Base-by-base conservation (phyloP, 306 rosid species). In the Ormosia emarginata region DNA sequence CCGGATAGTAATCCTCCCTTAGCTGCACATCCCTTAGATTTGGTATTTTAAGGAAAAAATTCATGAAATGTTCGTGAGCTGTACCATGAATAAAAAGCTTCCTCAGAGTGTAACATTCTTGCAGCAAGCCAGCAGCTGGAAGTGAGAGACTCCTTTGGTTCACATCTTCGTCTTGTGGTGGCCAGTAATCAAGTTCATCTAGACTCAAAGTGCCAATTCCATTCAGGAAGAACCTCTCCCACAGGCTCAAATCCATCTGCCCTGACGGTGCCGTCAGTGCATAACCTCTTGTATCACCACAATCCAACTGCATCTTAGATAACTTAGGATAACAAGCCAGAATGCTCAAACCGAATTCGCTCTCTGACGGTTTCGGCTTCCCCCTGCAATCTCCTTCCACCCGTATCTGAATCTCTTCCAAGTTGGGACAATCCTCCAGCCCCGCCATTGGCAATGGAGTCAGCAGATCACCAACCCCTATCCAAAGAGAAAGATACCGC, bases 361-460 rank as follows among this genome's bases (percentile, higher is more conserved):
- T 81, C 75, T 79, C 83, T 0, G 81, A 9, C 6, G 90, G 93
- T 55, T 59, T 89, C 29, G 85, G 83, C 57, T 85, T 83, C 8
- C 87, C 88, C 75, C 94, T 66, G 88, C 94, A 91, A 78, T 91
- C 94, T 63, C 97, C 97, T 77, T 93, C 94, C 0, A 93, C 89
- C 71, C 64, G 77, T 63, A 89, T 89, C n/a, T 62, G 68, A 71
- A 92, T 88, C 86, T 91, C 94, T 74, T 92, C 87, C 63, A 93
- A 49, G 78, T 76, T 83, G 24, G 94, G 97, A 67, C 94, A 93
- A 8, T 87, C 84, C 30, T 88, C 89, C 8, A 92, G 82, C 62
- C 97, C 94, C 3, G 50, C 90, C 76, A 57, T 75, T 46, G 86
- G 85, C 87, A 92, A 71, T 14, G 87, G 90, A 14, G 89, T 84